A percentile compares a stretch with the other conserved stretches of the same genome.
phyloP scores from a whole-genome alignment of 345 rosid genomes.

The Eucalyptus cladocalyx region DNA sequence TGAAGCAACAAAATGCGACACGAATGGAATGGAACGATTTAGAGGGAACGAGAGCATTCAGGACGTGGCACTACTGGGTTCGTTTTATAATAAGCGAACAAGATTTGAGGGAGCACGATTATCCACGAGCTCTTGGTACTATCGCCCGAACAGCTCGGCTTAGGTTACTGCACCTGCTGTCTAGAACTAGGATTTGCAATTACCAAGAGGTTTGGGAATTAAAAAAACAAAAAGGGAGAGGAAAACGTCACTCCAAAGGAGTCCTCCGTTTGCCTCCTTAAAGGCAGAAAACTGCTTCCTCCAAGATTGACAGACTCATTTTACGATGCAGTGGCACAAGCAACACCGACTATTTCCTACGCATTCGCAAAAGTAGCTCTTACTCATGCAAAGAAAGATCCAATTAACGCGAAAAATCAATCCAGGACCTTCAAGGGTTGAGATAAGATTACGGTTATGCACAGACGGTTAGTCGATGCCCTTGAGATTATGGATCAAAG shows the following conservation, averaged over 20 bases:
- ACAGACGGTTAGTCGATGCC: background rate
- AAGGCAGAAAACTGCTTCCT: background rate
- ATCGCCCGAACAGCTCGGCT: background rate
- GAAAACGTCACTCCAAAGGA: background rate
- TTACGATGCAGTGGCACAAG: background rate
- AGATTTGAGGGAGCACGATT: background rate
- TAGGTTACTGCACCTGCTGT: background rate
- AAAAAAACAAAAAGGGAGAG: background rate
- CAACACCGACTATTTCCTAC: background rate
- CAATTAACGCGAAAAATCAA: background rate
- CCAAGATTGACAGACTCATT: background rate
- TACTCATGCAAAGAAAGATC: background rate
- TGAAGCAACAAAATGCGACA: background rate
- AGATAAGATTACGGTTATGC: background rate
- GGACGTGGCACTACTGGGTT: background rate
- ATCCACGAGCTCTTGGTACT: background rate
- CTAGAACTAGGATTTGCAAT: background rate
- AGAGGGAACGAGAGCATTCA: background rate
- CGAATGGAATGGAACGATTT: background rate
- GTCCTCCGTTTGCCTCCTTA: background rate
- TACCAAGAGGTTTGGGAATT: background rate
- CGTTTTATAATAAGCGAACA: background rate
- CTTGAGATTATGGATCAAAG: background rate
- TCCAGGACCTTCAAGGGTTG: background rate
- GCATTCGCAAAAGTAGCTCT: background rate